phyloP scores from a whole-genome alignment of 2,329 filamentous ascomycete genomes.

The Pezicula carpinea region DNA sequence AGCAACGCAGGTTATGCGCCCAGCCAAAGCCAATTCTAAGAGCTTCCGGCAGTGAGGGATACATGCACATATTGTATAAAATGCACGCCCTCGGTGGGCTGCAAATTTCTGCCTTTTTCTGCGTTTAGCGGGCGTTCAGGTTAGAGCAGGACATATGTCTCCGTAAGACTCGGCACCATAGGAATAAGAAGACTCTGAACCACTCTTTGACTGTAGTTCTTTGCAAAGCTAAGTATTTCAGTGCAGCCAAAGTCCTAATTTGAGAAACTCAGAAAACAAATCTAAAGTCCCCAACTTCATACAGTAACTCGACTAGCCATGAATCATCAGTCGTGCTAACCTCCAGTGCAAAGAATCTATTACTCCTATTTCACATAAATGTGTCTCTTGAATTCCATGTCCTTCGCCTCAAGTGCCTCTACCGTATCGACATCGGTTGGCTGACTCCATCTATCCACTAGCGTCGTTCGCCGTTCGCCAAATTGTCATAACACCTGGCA shows the following conservation, averaged over 20 bases:
- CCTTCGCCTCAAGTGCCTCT: no score
- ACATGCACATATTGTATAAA: slow-evolving; percentile 1
- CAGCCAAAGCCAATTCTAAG: background rate
- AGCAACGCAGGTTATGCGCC: no score
- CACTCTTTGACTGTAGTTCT: background rate
- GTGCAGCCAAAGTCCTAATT: no score
- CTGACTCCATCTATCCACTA: no score
- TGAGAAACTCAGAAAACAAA: no score
- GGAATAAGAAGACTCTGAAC: background rate
- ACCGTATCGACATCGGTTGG: no score
- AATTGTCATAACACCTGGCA: background rate
- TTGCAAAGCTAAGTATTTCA: background rate
- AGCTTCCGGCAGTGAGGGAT: background rate
- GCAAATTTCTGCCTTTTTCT: background rate
- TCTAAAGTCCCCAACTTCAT: no score
- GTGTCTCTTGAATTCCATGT: no score
- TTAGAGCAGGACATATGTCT: background rate
- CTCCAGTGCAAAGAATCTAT: no score
- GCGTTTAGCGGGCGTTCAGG: slow-evolving; percentile 1
- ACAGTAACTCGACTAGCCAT: no score
- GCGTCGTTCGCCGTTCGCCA: background rate
- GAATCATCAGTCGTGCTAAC: no score
- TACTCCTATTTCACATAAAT: no score
- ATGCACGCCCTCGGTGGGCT: background rate
- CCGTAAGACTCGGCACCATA: background rate